phyloP scores from a whole-genome alignment of 164 flowering plant species.

The Cinnamomum chago region DNA sequence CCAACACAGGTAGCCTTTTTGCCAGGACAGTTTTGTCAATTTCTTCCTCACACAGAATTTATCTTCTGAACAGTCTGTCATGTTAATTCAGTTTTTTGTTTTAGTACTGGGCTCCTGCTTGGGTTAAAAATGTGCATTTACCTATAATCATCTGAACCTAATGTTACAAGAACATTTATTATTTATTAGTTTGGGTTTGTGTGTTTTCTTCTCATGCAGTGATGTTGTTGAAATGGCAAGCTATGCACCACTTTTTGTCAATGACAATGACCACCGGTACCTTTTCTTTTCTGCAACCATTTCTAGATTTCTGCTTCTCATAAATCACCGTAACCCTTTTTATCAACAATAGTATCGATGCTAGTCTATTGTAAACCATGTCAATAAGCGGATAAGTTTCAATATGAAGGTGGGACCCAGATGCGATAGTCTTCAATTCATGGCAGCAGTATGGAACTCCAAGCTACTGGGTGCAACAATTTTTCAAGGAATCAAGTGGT shows the following conservation, averaged over 20 bases:
- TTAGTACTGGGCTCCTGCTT: too few species aligned
- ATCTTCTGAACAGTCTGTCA: too few species aligned
- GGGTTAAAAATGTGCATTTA: too few species aligned
- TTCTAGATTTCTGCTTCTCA: neutral
- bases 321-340: neutral
- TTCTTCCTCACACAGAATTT: too few species aligned
- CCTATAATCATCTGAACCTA: too few species aligned
- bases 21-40: too few species aligned
- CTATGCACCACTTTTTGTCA: slow-evolving; percentile 93
- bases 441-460: slow-evolving; percentile 77
- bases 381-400: neutral
- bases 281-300: neutral
- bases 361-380: too few species aligned
- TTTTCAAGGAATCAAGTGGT: slow-evolving; percentile 77
- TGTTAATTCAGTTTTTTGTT: too few species aligned
- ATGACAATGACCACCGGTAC: slow-evolving; percentile 74
- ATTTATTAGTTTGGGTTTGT: neutral
- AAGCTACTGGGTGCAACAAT: slow-evolving; percentile 82
- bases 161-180: too few species aligned
- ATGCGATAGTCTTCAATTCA: slow-evolving; percentile 87
- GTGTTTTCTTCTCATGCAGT: slow-evolving; percentile 44
- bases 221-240: slow-evolving; percentile 88
- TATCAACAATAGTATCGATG: neutral
- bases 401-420: slow-evolving; percentile 74
- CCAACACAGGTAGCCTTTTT: too few species aligned